These are phyloP conservation scores for Phytophthora idaei DNA, from an alignment of 352 stramenopile genomes.

Conservation along the genomic window DNA sequence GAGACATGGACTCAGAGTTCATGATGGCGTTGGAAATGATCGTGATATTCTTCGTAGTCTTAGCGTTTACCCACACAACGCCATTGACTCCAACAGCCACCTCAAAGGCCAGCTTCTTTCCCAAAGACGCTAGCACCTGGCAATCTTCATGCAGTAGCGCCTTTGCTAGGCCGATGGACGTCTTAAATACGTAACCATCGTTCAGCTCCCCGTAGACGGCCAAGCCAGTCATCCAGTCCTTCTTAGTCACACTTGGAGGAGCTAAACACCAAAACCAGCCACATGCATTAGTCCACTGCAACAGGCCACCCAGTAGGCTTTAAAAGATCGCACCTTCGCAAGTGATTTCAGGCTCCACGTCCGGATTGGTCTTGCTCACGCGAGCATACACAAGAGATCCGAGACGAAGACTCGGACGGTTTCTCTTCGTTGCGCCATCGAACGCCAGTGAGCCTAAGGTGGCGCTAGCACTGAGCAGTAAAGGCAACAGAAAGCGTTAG, in stretches of 20 bases:
- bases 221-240: slow-evolving; percentile 99
- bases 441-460: slow-evolving; percentile 90
- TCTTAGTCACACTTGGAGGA: slow-evolving; percentile 86
- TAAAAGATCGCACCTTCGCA: slow-evolving; percentile 82
- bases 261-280: slow-evolving; percentile 43
- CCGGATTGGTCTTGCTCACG: slow-evolving; percentile 83
- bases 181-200: slow-evolving; percentile 92
- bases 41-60: slow-evolving; percentile 81
- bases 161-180: slow-evolving; percentile 79
- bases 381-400: slow-evolving; percentile 96
- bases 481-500: slow-evolving; percentile 5
- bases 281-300: slow-evolving; percentile 17
- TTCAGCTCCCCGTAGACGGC: slow-evolving; percentile 96
- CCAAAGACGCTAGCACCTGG: slow-evolving; percentile 86
- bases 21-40: slow-evolving; percentile 90
- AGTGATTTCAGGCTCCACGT: slow-evolving; percentile 95
- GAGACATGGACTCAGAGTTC: slow-evolving; percentile 88
- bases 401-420: slow-evolving; percentile 93
- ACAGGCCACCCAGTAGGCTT: neutral
- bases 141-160: slow-evolving; percentile 74
- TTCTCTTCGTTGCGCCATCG: slow-evolving; percentile 98
- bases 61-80: slow-evolving; percentile 95
- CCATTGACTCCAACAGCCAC: slow-evolving; percentile 96
- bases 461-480: slow-evolving; percentile 57
- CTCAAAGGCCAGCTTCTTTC: slow-evolving; percentile 92